phyloP scores from a whole-genome alignment of 2,329 filamentous ascomycete genomes.

The Exserohilum rostratum region DNA sequence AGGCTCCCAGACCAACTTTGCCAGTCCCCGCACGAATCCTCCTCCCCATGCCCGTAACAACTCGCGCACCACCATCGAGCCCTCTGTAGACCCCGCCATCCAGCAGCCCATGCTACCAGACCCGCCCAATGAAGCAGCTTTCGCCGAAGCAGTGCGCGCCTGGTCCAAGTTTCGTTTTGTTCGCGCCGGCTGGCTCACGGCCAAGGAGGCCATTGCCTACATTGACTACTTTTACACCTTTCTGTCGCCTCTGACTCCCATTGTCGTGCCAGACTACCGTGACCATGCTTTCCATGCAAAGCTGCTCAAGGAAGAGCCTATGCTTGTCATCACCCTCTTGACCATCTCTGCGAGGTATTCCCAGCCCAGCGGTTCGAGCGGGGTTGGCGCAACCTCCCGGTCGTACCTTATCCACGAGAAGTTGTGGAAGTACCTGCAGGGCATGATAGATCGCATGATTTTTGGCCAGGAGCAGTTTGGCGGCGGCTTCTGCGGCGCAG shows the following conservation, averaged over 20 bases:
- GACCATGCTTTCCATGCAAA: conserved; percentile 79
- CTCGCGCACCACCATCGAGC: conserved; percentile 33
- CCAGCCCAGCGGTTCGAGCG: conserved; percentile 73
- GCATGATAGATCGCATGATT: conserved; percentile 93
- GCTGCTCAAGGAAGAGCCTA: conserved; percentile 87
- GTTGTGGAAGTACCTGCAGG: conserved; percentile 90
- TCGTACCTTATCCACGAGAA: conserved; percentile 93
- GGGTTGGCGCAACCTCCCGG: conserved; percentile 72
- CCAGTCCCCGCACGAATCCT: conserved; percentile 39
- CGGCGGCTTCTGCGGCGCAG: conserved; percentile 80
- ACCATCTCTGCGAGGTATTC: conserved; percentile 90
- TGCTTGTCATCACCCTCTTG: conserved; percentile 87
- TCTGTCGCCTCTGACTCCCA: conserved; percentile 88
- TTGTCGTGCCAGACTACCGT: conserved; percentile 88
- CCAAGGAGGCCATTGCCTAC: conserved; percentile 89
- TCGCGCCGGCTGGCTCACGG: conserved; percentile 95
- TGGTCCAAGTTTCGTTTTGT: conserved; percentile 95
- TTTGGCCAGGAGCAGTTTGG: conserved; percentile 98
- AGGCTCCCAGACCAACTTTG: conserved; percentile 44
- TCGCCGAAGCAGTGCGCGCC: conserved; percentile 74
- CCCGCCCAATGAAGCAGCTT: conserved; percentile 45
- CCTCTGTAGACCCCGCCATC: conserved; percentile 42
- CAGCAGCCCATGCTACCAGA: conserved; percentile 34
- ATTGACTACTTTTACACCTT: conserved; percentile 96
- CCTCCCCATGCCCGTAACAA: conserved; percentile 30